Percentiles rank a stretch among this genome's conserved stretches.
phyloP scores from a whole-genome alignment of 176 grass and related monocot species.

The Calamus simplicifolius region DNA sequence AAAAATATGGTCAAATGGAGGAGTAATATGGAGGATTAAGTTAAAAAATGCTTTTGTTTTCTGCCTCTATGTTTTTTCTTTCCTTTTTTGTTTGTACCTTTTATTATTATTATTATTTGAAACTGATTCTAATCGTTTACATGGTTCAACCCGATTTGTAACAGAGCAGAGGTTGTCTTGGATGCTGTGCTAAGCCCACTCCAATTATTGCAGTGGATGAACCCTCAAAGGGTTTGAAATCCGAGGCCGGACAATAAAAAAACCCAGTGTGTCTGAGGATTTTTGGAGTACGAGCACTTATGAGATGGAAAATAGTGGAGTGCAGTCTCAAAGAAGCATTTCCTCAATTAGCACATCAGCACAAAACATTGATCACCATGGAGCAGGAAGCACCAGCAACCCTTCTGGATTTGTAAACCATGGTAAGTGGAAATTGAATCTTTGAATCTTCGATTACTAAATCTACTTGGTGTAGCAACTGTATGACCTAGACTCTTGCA shows the following conservation, averaged over 20 bases:
- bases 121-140: slow-evolving; percentile 37
- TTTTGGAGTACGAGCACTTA: slow-evolving; percentile 71
- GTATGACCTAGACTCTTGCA: too few species aligned
- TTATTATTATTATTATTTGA: too few species aligned
- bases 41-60: too few species aligned
- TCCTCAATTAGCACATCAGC: slow-evolving; percentile 70
- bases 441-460: neutral
- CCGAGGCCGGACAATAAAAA: slow-evolving; percentile 53
- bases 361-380: slow-evolving; percentile 38
- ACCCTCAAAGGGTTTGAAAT: slow-evolving; percentile 85
- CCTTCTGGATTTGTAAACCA: slow-evolving; percentile 65
- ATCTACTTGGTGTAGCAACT: too few species aligned
- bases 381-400: slow-evolving; percentile 56
- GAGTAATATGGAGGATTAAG: too few species aligned
- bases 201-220: slow-evolving; percentile 69
- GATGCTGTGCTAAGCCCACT: slow-evolving; percentile 68
- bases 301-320: slow-evolving; percentile 67
- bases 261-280: slow-evolving; percentile 49
- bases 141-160: slow-evolving; percentile 61
- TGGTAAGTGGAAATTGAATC: slow-evolving; percentile 24
- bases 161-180: slow-evolving; percentile 99
- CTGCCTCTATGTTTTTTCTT: too few species aligned
- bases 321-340: slow-evolving; percentile 83
- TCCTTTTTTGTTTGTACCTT: too few species aligned
- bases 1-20: too few species aligned